Evolutionary conservation across 331 rosid genomes (phyloP), one percentile per base, ranked within the genome.

Genomic region (Erythrophleum ivorense): DNA sequence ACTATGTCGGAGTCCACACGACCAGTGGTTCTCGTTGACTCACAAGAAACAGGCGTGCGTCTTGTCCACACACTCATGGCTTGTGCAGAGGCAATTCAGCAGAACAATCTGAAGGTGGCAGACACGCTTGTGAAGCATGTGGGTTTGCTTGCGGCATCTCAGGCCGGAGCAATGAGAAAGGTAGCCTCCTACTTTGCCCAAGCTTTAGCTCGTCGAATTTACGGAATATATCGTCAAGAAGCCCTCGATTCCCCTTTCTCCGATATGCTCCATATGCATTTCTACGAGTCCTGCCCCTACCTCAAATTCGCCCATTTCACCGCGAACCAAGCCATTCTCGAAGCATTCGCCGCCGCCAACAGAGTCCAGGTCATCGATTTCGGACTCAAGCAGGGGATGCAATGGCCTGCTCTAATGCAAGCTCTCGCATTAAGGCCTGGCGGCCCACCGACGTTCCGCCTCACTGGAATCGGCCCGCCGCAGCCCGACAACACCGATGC

Each of bases 251-350:
- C 86, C 8, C 68, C 87, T 0, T 82, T 70, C 85, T 63, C 87
- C 15, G 95, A 91, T 49, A 12, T 85, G 16, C 89, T 89, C 15
- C 86, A 86, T 69, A 83, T 86, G 87, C 90, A 91, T 80, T 91
- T 91, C 78, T 91, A 91, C 81, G 93, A 86, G 80, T 85, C 89
- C 63, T 88, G 90, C 67, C 96, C 96, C 0, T 91, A 91, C 71
- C 90, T 91, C 43, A 91, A 91, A 80, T 91, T 91, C 77, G 93
- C 96, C 6, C 96, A 91, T 76, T 91, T 91, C 91, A 91, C 96
- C 0, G 93, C 96, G 7, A 91, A 91, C 65, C 96, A 91, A 53
- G 96, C 96, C 8, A 89, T 91, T 21, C 88, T 89, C 6, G 93
- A 91, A 49, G 91, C 93, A 0, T 88, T 91, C 54, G 85, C 89